Conservation (phyloP, 192 early-diverging fungal genomes). For the Coemansia asiatica region DNA sequence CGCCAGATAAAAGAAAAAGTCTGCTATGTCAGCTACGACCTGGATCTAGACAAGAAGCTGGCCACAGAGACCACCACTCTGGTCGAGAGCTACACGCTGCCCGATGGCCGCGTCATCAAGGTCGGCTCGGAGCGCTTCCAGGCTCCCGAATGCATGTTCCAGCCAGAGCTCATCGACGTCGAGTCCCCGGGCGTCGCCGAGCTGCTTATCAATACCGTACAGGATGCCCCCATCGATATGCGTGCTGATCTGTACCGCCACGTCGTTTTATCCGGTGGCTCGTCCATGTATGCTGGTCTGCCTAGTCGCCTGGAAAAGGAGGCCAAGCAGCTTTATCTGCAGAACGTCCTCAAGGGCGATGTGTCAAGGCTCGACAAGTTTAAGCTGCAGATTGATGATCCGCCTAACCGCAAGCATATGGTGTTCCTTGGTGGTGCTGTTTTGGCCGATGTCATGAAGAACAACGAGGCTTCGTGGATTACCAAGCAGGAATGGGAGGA, state of each 20-base stretch:
- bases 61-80: conserved; percentile 96
- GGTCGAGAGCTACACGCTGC: conserved; percentile 94
- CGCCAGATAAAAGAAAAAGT: conserved; percentile 97
- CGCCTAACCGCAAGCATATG: conserved; percentile 96
- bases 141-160: conserved; percentile 98
- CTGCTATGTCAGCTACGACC: conserved; percentile 97
- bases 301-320: conserved; percentile 98
- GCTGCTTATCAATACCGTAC: conserved; percentile 88
- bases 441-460: conserved; percentile 91
- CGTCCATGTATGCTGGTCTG: conserved; percentile 98
- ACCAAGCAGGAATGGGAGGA: conserved; percentile 94
- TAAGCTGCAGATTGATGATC: conserved; percentile 97
- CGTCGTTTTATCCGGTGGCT: conserved; percentile 97
- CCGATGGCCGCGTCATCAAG: conserved; percentile 98
- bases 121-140: conserved; percentile 98
- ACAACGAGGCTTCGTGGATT: conserved; percentile 87
- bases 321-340: conserved; percentile 92
- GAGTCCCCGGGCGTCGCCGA: conserved; percentile 94
- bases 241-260: conserved; percentile 95
- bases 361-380: conserved; percentile 80
- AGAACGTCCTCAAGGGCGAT: conserved; percentile 86
- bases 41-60: conserved; percentile 90
- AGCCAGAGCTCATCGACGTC: conserved; percentile 94
- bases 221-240: conserved; percentile 88
- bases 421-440: conserved; percentile 98